A percentile compares a stretch with the other conserved stretches of the same genome.
These are phyloP conservation scores for Sideroxylon spinosum DNA, from an alignment of 179 eudicot genomes.

Conservation along the genomic window DNA sequence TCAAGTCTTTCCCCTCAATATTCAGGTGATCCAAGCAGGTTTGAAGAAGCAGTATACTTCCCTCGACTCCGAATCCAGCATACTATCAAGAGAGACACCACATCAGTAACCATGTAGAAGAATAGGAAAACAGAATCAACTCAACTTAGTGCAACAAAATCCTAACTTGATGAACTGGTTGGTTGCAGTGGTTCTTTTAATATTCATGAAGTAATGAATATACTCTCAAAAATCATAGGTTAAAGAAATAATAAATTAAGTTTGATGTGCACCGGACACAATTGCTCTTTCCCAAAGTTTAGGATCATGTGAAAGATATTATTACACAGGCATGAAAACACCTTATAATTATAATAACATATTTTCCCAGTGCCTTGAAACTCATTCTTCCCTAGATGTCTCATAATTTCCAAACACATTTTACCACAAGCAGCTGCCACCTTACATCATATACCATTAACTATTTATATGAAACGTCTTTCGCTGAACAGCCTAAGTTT, in stretches of 20 bases:
- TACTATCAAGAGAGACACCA: constrained; percentile 25
- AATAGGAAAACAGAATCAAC: not conserved
- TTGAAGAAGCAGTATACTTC: constrained; percentile 58
- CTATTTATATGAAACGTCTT: too few species aligned
- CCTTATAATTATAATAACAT: not conserved
- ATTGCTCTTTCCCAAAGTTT: not conserved
- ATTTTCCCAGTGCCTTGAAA: not conserved
- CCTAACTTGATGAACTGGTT: not conserved
- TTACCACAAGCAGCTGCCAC: too few species aligned
- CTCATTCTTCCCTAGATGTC: too few species aligned
- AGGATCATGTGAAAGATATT: not conserved
- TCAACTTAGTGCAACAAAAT: not conserved
- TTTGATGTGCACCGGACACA: not conserved
- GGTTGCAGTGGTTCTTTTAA: not conserved
- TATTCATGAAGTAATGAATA: constrained; percentile 10
- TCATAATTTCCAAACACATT: too few species aligned
- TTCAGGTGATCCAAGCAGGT: constrained; percentile 58
- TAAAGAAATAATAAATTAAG: not conserved
- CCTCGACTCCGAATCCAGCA: constrained; percentile 53
- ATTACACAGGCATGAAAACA: not conserved
- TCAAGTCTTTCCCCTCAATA: constrained; percentile 41
- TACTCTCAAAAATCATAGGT: constrained; percentile 18
- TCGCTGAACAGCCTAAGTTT: too few species aligned
- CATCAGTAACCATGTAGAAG: constrained; percentile 3
- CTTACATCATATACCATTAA: too few species aligned